Conservation (phyloP, 805 yeast species). For the Spathaspora hagerdaliae region DNA sequence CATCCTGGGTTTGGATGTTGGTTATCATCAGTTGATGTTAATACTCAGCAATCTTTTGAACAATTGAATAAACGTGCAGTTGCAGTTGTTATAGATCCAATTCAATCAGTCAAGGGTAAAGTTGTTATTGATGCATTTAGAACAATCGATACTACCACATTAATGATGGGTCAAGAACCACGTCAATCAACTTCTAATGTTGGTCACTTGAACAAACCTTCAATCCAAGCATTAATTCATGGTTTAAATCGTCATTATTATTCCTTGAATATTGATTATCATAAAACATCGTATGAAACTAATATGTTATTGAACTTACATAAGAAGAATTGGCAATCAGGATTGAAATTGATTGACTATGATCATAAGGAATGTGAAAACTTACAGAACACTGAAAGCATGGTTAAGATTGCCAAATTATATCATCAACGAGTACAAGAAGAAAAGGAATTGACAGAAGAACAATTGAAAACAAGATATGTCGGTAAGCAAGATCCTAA, state of each 20-base stretch:
- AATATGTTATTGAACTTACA: conserved; percentile 91
- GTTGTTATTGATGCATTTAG: conserved; percentile 98
- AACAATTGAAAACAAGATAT: conserved; percentile 88
- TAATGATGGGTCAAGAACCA: conserved; percentile 97
- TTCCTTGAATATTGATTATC: conserved; percentile 91
- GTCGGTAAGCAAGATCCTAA: conserved; percentile 99
- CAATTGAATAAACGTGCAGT: conserved; percentile 94
- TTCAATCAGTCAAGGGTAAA: conserved; percentile 97
- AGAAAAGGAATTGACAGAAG: conserved; percentile 84
- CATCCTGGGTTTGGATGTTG: conserved; percentile 99
- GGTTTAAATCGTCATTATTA: conserved; percentile 96
- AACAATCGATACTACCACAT: conserved; percentile 78
- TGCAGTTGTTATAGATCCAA: conserved; percentile 98
- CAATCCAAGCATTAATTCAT: conserved; percentile 94
- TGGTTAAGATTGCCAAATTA: conserved; percentile 87
- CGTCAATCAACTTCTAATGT: conserved; percentile 95
- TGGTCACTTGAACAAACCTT: conserved; percentile 92
- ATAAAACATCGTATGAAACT: conserved; percentile 87
- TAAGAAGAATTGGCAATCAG: conserved; percentile 94
- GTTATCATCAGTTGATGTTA: conserved; percentile 95
- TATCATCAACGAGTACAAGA: conserved; percentile 89
- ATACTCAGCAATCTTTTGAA: conserved; percentile 96
- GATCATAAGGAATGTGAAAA: conserved; percentile 73
- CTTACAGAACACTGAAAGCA: conserved; percentile 62
- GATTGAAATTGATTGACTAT: conserved; percentile 75